phyloP scores from a whole-genome alignment of 768 basidiomycete species.

The Amanita rubescens region DNA sequence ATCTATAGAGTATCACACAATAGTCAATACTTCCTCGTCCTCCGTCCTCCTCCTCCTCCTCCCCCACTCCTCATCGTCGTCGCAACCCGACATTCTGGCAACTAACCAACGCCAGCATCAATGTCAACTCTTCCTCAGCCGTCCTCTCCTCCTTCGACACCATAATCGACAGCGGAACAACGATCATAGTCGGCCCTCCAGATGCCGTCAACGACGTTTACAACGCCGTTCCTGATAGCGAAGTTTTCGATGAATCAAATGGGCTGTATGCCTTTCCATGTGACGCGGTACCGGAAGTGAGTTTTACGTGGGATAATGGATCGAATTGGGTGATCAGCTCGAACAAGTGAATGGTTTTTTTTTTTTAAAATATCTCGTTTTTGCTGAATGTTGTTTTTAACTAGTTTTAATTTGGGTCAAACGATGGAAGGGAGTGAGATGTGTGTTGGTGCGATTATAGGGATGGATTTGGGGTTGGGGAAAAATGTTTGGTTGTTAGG shows the following conservation, averaged over 20 bases:
- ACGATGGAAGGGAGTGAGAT: neutral
- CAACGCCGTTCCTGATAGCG: conserved; percentile 23
- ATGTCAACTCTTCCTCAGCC: conserved; percentile 15
- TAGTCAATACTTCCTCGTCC: neutral
- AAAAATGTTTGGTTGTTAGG: conserved; percentile 1
- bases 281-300: neutral
- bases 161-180: conserved; percentile 37
- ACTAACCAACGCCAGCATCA: conserved; percentile 22
- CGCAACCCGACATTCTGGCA: conserved; percentile 22
- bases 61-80: neutral
- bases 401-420: conserved; percentile 2
- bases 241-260: conserved; percentile 17
- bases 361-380: neutral
- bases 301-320: neutral
- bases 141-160: conserved; percentile 16
- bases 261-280: conserved; percentile 11
- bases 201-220: conserved; percentile 22
- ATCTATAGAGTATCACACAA: conserved; percentile 24
- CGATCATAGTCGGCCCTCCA: conserved; percentile 29
- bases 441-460: conserved; percentile 1
- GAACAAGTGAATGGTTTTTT: neutral
- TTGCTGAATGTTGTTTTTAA: neutral
- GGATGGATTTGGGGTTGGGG: neutral
- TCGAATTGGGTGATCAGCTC: neutral
- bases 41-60: neutral